These are phyloP conservation scores for Fusarium falciforme DNA, from an alignment of 2,329 filamentous ascomycete genomes.

Conservation along the genomic window DNA sequence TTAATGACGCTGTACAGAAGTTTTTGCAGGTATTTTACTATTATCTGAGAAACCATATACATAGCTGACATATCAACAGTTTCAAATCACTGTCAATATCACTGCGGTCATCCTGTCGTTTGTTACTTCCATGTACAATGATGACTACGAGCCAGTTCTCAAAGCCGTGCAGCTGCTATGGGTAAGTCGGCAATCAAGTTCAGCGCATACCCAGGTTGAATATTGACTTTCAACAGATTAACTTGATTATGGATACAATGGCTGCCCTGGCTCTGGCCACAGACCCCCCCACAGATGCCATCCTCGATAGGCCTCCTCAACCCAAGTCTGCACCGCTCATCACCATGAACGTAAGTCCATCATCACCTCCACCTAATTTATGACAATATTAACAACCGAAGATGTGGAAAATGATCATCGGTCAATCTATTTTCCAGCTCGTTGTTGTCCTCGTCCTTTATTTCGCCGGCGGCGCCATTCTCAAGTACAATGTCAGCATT, in stretches of 20 bases:
- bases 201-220: constrained; percentile 71
- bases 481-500: constrained; percentile 62
- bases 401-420: constrained; percentile 94
- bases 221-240: constrained; percentile 56
- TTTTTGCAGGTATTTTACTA: constrained; percentile 63
- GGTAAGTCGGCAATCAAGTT: constrained; percentile 72
- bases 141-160: constrained; percentile 70
- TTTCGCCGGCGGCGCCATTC: constrained; percentile 63
- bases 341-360: constrained; percentile 60
- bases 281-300: constrained; percentile 38
- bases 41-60: neutral
- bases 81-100: constrained; percentile 77
- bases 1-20: constrained; percentile 73
- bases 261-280: constrained; percentile 70
- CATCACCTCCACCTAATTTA: neutral
- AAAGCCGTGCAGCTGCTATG: constrained; percentile 74
- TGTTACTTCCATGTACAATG: constrained; percentile 68
- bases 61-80: constrained; percentile 45
- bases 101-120: constrained; percentile 74
- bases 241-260: constrained; percentile 77
- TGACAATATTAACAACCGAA: neutral
- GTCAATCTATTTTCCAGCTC: constrained; percentile 82
- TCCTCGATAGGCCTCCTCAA: constrained; percentile 63
- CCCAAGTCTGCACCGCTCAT: constrained; percentile 76
- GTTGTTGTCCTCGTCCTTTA: constrained; percentile 64